These are phyloP conservation scores for Colletotrichum coccodes DNA, from an alignment of 2,329 filamentous ascomycete genomes.

Conservation along the genomic window DNA sequence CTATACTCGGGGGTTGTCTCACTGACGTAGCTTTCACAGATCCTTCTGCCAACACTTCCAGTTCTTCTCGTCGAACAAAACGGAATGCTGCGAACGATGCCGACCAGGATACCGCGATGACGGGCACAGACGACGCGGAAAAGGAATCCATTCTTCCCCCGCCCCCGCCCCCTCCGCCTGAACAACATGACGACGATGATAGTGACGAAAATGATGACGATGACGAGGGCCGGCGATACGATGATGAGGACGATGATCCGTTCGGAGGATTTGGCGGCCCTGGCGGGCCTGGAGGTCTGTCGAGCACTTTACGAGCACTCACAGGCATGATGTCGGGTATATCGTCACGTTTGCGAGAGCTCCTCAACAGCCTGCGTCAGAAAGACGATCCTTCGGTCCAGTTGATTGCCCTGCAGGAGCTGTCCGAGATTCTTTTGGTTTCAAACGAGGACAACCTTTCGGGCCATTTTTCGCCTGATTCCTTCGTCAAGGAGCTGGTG, in stretches of 20 bases:
- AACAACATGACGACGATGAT: slow-evolving; percentile 48
- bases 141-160: slow-evolving; percentile 54
- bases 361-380: slow-evolving; percentile 78
- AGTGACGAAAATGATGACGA: slow-evolving; percentile 62
- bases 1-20: not conserved
- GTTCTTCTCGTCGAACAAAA: slow-evolving; percentile 61
- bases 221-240: slow-evolving; percentile 47
- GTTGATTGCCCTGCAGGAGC: slow-evolving; percentile 89
- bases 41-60: slow-evolving; percentile 44
- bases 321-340: slow-evolving; percentile 93
- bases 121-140: slow-evolving; percentile 69
- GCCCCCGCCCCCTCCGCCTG: slow-evolving; percentile 52
- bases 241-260: slow-evolving; percentile 73
- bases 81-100: slow-evolving; percentile 58
- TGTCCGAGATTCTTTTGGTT: slow-evolving; percentile 92
- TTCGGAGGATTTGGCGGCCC: slow-evolving; percentile 76
- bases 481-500: slow-evolving; percentile 95
- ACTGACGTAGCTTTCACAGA: slow-evolving; percentile 41
- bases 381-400: slow-evolving; percentile 90
- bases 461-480: slow-evolving; percentile 93
- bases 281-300: slow-evolving; percentile 72
- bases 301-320: slow-evolving; percentile 84
- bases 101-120: slow-evolving; percentile 77
- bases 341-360: slow-evolving; percentile 80
- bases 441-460: slow-evolving; percentile 97